Base-by-base conservation (phyloP, 2,329 filamentous ascomycete species). In the Cladosporium sp. region DNA sequence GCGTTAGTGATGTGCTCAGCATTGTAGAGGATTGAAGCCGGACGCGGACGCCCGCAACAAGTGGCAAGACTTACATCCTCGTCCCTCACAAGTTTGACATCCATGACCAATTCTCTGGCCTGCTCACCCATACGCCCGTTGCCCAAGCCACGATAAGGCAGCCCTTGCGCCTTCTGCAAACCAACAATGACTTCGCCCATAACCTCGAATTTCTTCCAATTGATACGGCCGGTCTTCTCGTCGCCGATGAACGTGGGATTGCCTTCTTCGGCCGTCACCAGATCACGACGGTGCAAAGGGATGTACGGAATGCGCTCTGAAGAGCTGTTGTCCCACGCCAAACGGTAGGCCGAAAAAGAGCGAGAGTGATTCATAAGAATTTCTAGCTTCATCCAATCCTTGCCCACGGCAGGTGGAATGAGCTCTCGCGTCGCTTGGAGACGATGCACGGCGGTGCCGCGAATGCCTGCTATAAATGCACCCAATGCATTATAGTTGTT, bases 191-290 rank as follows among this genome's bases (percentile, higher is more conserved):
- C 89, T 66, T 97, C 93, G 6, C 92, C 92, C 75, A 97, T 86
- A 34, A 99, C 88, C 74, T 97, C 93, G 68, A 97, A 99, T 72
- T 99, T 99, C 75, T 88, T 92, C 94, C 94, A 99, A 72, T 97
- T 97, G 71, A 99, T 90, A 54, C 90, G 82, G 9, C 66, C 69
- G 19, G 68, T 63, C 20, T 59, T 61, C 55, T 70, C 72, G 36
- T 70, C 81, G 7, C 89, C 90, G 1, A 97, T 79, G 72, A 96
- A 93, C 0, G 94, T 97, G 68, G 85, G 85, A 73, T 94, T 97
- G 36, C 93, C 94, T 74, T 96, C 90, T 69, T 96, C 91, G 0
- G 94, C 93, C 12, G 89, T 91, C 1, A 96, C 91, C 22, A 99
- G 81, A 75, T 99, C 94, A 63, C 92, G 84, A 43, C 90, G 85